Evolutionary conservation across 1,284 basidiomycete genomes (phyloP), one percentile per base, ranked within the genome.

Genomic region (Xerocomus minutiporus): DNA sequence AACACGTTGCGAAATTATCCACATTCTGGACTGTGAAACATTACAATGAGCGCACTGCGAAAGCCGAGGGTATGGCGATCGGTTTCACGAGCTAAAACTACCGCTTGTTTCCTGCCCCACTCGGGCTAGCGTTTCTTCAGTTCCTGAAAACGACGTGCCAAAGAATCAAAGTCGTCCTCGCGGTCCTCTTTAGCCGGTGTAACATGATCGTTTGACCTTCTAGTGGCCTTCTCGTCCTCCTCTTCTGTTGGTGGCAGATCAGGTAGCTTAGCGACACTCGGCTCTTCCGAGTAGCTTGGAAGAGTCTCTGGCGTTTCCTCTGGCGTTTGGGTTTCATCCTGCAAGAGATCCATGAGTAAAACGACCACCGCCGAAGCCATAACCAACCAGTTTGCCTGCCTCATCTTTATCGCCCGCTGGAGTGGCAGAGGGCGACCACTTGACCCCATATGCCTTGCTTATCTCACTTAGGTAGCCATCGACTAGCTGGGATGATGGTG

Each of bases 401-500:
- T 57, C 59, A 23, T 66, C 59, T 46, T 50, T 48, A 28, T 32
- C 40, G 9, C 31, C 40, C 23, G 31, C 32, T 52, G 47, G 53
- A 29, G 40, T 13, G 13, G 48, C 51, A 42, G 72, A 67, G 28
- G 83, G 73, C 2, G 73, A 65, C 86, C 89, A 95, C 44, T 78
- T 70, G n/a, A 94, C 78, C 2, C 82, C 80, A 62, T 96, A 97
- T 2, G 86, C 92, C 66, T 84, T 90, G 1, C 92, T 88, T 56
- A 97, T 96, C 70, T 96, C 93, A 40, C 73, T 71, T 12, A 95
- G 75, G 69, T 95, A 95, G n/a, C 82, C 85, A 63, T 96, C 88
- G 9, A 97, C 91, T 7, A 96, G 77, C 39, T 84, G 82, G 1
- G 74, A 15, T 1, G 85, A 76, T 1, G 94, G 93, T 4, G 88